Conservation (phyloP, 2,329 filamentous ascomycete species). For the Botryosphaeria dothidea region DNA sequence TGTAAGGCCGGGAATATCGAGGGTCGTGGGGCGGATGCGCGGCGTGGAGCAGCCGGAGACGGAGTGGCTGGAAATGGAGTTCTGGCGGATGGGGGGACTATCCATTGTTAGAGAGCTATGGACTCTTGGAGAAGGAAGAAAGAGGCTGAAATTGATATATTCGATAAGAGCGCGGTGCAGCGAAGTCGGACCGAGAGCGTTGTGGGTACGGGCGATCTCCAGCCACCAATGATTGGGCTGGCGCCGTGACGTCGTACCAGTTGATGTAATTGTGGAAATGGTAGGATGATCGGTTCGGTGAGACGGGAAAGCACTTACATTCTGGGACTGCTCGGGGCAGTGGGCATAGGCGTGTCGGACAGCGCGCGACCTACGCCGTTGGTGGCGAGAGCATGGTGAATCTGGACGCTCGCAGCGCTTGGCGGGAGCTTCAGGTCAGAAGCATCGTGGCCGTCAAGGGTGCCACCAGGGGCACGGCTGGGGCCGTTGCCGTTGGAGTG, state of each 20-base stretch:
- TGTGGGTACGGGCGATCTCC: conserved; percentile 19
- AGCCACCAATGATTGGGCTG: conserved; percentile 7
- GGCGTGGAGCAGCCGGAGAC: conserved; percentile 67
- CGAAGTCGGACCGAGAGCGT: conserved; percentile 18
- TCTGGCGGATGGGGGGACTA: conserved; percentile 69
- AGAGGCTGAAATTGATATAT: conserved; percentile 20
- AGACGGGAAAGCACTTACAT: conserved; percentile 49
- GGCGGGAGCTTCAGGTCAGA: conserved; percentile 34
- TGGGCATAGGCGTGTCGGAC: conserved; percentile 64
- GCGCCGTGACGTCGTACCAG: conserved; percentile 2
- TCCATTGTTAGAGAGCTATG: conserved; percentile 23
- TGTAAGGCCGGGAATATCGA: conserved; percentile 96
- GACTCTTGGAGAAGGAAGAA: conserved; percentile 10
- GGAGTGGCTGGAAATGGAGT: conserved; percentile 64
- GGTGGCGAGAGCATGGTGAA: conserved; percentile 23
- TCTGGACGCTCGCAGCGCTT: not conserved
- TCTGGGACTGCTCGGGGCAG: conserved; percentile 62
- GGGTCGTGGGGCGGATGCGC: conserved; percentile 83
- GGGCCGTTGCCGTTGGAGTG: conserved; percentile 2
- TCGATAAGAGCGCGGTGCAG: conserved; percentile 16
- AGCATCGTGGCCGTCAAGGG: conserved; percentile 22
- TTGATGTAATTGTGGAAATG: conserved; percentile 19
- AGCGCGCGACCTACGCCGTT: conserved; percentile 55
- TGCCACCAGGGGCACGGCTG: not conserved
- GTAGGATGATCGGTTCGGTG: conserved; percentile 1